Base-by-base conservation (phyloP, 257 asterid genomes). In the Plectranthus barbatus region DNA sequence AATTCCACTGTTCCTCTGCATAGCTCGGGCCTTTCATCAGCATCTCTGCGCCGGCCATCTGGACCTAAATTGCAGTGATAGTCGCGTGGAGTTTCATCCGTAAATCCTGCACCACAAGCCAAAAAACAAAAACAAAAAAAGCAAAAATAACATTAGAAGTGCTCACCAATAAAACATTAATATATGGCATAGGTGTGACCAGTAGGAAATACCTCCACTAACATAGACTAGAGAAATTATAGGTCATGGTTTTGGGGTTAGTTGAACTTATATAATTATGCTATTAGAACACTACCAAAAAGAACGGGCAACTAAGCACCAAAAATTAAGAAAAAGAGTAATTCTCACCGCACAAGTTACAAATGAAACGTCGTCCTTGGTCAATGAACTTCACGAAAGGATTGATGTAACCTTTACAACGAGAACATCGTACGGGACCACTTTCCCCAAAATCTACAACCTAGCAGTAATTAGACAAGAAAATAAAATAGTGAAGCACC, bases 1-100 rank as follows among this genome's bases (percentile, higher is more conserved):
- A 93, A 90, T 82, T 93, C 99, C 79, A 93, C 99, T 48, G 96
- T 93, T 80, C 99, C 99, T 79, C 91, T 77, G 77, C 95, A 85
- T 47, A 93, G 84, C 79, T 93, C 99, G 46, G 99, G 99, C 75
- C 97, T 82, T 76, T 93, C 97, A 72, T 90, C 96, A 66, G 87
- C 97, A 76, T 93, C 99, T 79, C 97, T 87, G 64, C 99, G 96
- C 73, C 97, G 88, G 61, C 99, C 99, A 74, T 93, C 99, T 26
- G 99, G 99, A 61, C 99, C 99, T 72, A 93, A 84, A 80, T 90
- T 93, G 88, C 96, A 93, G 70, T 85, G 99, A 79, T 93, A 93
- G 72, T 90, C 99, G 41, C 94, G 96, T 12, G 97, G 97, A 60
- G 97, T 90, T 76, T 87, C 99, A 77, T 90, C 96, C 13, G 87